These are phyloP conservation scores for Naganishia vishniacii DNA, from an alignment of 768 basidiomycete genomes.

Conservation along the genomic window DNA sequence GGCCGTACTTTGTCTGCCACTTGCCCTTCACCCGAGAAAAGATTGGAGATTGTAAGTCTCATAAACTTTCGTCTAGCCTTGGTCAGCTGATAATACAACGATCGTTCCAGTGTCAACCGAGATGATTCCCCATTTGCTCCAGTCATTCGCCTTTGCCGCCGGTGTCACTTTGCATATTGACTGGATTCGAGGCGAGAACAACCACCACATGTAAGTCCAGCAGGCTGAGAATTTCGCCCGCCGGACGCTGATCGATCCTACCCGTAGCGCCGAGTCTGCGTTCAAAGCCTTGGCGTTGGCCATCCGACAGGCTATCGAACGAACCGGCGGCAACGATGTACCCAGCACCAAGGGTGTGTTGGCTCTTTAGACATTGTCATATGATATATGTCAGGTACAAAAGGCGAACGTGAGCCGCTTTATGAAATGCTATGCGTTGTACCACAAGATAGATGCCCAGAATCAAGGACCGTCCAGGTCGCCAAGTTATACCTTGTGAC, in stretches of 20 bases:
- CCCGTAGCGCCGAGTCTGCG: constrained; percentile 78
- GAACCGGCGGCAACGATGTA: constrained; percentile 80
- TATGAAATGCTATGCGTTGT: constrained; percentile 31
- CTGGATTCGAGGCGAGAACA: constrained; percentile 88
- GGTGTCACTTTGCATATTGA: constrained; percentile 92
- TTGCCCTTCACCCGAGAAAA: constrained; percentile 54
- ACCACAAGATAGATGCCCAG: constrained; percentile 2
- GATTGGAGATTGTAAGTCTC: constrained; percentile 54
- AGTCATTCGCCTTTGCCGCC: constrained; percentile 95
- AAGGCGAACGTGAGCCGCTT: constrained; percentile 76
- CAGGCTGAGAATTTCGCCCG: background rate
- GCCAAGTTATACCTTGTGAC: too few species aligned
- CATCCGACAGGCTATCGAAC: constrained; percentile 86
- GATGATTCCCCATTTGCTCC: constrained; percentile 96
- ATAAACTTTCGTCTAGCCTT: background rate
- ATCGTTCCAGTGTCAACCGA: constrained; percentile 58
- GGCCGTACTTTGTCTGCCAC: constrained; percentile 90
- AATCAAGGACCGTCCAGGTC: background rate
- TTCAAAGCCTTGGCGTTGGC: constrained; percentile 97
- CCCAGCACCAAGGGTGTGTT: constrained; percentile 97
- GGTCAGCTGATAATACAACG: background rate
- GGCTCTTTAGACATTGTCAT: constrained; percentile 40
- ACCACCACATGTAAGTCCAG: constrained; percentile 79
- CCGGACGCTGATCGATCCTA: background rate
- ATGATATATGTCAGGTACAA: background rate